Evolutionary conservation across 2,329 filamentous ascomycete species (phyloP).

Genomic region (Fusarium sp.): DNA sequence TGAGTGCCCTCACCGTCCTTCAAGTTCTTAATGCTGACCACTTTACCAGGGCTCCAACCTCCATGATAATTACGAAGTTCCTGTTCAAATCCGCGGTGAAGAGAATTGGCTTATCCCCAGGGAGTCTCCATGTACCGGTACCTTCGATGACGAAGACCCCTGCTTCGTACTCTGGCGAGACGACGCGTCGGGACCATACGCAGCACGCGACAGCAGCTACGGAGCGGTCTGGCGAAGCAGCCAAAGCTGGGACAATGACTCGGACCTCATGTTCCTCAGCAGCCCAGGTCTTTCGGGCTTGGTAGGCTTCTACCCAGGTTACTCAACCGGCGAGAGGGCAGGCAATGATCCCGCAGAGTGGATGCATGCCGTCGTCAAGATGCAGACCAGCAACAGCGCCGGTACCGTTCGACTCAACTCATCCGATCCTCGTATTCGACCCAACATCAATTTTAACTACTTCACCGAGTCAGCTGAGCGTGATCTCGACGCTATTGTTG

Average conservation of each 20-base stretch:
- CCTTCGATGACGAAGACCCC: not conserved
- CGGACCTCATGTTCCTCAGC: conserved; percentile 1
- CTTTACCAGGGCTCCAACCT: not conserved
- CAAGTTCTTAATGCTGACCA: rapidly evolving
- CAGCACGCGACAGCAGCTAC: not conserved
- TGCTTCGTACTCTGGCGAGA: conserved; percentile 4
- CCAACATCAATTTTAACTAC: conserved; percentile 8
- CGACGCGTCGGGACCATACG: not conserved
- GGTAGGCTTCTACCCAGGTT: not conserved
- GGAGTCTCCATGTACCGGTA: not conserved
- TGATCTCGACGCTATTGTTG: not conserved
- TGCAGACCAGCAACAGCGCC: conserved; percentile 6
- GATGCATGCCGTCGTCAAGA: conserved; percentile 6
- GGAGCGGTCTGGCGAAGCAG: not conserved
- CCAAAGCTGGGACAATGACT: not conserved
- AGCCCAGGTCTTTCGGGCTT: not conserved
- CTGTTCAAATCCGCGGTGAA: not conserved
- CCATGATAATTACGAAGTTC: not conserved
- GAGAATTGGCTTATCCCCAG: not conserved
- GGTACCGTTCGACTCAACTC: conserved; percentile 1
- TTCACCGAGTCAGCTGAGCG: not conserved
- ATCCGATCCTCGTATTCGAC: not conserved
- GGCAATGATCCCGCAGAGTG: not conserved
- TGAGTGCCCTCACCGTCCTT: not conserved
- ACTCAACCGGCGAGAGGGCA: not conserved